Evolutionary conservation across 805 yeast species (phyloP).

Genomic region (Saccharomycopsis selenospora): DNA sequence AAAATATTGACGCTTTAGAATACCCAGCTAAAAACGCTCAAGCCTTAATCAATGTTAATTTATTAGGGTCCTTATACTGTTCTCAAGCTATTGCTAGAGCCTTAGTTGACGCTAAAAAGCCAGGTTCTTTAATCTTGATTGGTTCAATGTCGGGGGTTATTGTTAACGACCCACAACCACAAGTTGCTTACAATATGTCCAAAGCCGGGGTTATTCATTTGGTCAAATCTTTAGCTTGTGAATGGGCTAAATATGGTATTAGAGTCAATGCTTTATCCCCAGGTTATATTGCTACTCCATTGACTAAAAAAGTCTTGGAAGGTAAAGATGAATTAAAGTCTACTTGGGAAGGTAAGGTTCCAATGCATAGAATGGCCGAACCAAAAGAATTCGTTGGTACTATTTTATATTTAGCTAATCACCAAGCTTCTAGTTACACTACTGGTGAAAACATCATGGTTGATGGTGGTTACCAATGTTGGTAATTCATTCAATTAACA

Average conservation of each 20-base stretch:
- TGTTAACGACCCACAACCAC: slow-evolving; percentile 75
- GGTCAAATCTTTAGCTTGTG: slow-evolving; percentile 68
- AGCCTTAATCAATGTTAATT: slow-evolving; percentile 60
- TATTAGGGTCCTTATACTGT: slow-evolving; percentile 67
- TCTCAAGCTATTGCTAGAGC: slow-evolving; percentile 69
- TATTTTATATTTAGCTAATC: slow-evolving; percentile 63
- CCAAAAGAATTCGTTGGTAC: slow-evolving; percentile 79
- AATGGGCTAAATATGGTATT: slow-evolving; percentile 72
- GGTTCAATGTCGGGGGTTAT: slow-evolving; percentile 79
- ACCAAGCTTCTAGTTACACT: slow-evolving; percentile 66
- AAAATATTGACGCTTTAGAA: slow-evolving; percentile 69
- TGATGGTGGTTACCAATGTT: slow-evolving; percentile 83
- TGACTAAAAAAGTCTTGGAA: slow-evolving; percentile 62
- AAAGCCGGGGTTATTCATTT: slow-evolving; percentile 83
- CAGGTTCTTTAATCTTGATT: slow-evolving; percentile 58
- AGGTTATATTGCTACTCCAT: slow-evolving; percentile 74
- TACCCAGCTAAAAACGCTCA: slow-evolving; percentile 69
- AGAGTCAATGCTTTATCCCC: slow-evolving; percentile 76
- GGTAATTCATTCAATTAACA: too few species aligned
- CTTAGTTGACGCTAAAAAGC: slow-evolving; percentile 43
- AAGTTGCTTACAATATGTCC: slow-evolving; percentile 74
- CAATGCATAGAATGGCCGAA: slow-evolving; percentile 78
- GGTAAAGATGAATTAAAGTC: slow-evolving; percentile 56
- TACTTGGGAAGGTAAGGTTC: slow-evolving; percentile 65
- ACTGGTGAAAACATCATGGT: slow-evolving; percentile 79